A percentile compares a stretch with the other conserved stretches of the same genome.
Conservation (phyloP, 1,284 basidiomycete genomes). For the Uromyces viciae-fabae region DNA sequence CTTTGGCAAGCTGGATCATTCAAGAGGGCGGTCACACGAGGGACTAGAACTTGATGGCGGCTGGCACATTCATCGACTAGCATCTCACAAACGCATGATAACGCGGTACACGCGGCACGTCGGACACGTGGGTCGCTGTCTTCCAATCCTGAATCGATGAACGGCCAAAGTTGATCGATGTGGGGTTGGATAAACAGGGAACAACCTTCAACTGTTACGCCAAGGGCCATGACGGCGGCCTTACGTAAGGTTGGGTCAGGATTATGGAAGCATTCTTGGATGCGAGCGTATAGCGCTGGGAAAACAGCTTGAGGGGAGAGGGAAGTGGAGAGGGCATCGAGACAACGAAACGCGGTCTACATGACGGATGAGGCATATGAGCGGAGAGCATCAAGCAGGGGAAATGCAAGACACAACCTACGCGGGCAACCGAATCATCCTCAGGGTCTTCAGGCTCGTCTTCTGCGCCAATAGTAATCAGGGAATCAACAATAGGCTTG, state of each 20-base stretch:
- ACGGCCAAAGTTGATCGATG: slow-evolving; percentile 87
- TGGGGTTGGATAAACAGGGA: slow-evolving; percentile 95
- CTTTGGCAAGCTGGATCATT: slow-evolving; percentile 83
- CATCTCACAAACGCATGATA: slow-evolving; percentile 97
- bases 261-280: slow-evolving; percentile 69
- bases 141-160: slow-evolving; percentile 82
- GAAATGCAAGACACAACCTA: slow-evolving; percentile 57
- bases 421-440: slow-evolving; percentile 83
- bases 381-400: slow-evolving; percentile 19
- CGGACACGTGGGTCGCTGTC: slow-evolving; percentile 81
- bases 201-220: slow-evolving; percentile 94
- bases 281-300: slow-evolving; percentile 71
- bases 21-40: slow-evolving; percentile 69
- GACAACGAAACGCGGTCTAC: slow-evolving; percentile 84
- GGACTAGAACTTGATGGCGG: slow-evolving; percentile 79
- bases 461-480: slow-evolving; percentile 92
- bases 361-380: background rate
- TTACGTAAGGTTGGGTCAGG: slow-evolving; percentile 73
- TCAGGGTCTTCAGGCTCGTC: slow-evolving; percentile 77
- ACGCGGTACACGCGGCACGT: slow-evolving; percentile 89
- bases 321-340: slow-evolving; percentile 87
- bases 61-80: slow-evolving; percentile 86
- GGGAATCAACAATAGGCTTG: slow-evolving; percentile 77
- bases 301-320: slow-evolving; percentile 95
- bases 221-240: slow-evolving; percentile 91